Percentiles rank a stretch among this genome's conserved stretches.
These are phyloP conservation scores for Scenedesmus sp. DNA, from an alignment of 163 green algal species.

Conservation along the genomic window DNA sequence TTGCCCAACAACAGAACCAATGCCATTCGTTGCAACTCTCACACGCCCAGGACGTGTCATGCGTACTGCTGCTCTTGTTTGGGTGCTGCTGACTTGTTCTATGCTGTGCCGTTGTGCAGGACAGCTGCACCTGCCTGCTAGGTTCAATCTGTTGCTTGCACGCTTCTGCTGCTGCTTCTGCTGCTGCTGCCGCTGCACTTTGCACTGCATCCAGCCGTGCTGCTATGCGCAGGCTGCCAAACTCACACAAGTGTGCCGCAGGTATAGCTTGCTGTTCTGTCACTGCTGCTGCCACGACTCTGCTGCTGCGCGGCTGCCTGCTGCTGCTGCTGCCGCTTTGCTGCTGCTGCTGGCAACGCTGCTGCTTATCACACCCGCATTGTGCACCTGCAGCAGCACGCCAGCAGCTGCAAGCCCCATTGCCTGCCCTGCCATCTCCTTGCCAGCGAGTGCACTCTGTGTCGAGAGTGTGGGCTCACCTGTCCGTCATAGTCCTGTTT, in stretches of 20 bases:
- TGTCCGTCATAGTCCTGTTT: constrained; percentile 59
- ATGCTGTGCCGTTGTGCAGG: not conserved
- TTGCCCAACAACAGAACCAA: too few relatives aligned
- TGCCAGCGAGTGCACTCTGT: not conserved
- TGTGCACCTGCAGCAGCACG: not conserved
- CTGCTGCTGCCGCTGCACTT: not conserved
- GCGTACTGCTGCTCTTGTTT: not conserved
- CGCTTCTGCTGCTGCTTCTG: not conserved
- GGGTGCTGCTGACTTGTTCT: not conserved
- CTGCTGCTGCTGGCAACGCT: not conserved
- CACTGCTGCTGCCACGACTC: not conserved
- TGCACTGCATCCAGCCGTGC: not conserved
- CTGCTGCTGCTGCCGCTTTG: not conserved
- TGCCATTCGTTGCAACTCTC: too few relatives aligned
- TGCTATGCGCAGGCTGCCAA: not conserved
- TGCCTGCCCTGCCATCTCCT: not conserved
- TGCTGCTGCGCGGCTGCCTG: not conserved
- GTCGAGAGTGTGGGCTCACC: not conserved
- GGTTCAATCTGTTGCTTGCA: not conserved
- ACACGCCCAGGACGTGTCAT: too few relatives aligned
- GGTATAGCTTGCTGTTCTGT: not conserved
- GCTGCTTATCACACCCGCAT: not conserved
- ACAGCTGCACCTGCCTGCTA: not conserved
- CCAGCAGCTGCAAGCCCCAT: not conserved
- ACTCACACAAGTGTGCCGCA: not conserved